Base-by-base conservation (phyloP, 441 rosid species). In the Breynia disticha region DNA sequence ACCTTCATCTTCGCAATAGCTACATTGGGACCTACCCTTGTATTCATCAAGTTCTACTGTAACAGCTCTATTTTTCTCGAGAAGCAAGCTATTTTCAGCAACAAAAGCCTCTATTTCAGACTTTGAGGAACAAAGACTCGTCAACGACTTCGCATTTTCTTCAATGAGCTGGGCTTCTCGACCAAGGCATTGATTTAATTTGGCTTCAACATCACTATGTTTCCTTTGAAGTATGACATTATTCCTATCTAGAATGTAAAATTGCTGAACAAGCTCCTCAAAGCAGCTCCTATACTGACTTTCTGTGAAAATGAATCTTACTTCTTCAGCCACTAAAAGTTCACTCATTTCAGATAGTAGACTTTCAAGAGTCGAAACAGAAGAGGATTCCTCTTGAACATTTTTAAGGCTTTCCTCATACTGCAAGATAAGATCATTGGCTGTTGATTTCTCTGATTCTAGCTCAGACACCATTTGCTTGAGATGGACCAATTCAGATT, bases 281-380 rank as follows among this genome's bases (percentile, higher is more conserved):
- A 76, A 65, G 62, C 68, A 69, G 46, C 67, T 61, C 66, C 77
- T 79, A 58, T 69, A 78, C 64, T 80, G 95, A 68, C 57, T 57
- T 69, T 75, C 77, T 54, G 74, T 67, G 71, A 80, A 78, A 70
- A 69, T 50, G 59, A 69, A 61, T 51, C 66, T 63, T 51, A 83
- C 63, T 71, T 89, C 89, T 22, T 81, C 69, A 66, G 82, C 85
- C 60, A 84, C 63, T 67, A 71, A 65, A 62, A 46, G 57, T 70
- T 76, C 84, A 35, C 74, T 67, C 79, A 86, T 66, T 64, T 84
- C 90, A 45, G 73, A 81, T 64, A 84, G 64, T 74, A 76, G 86
- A 65, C 61, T 67, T 72, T 94, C 83, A 63, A 85, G 78, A 68
- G 54, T 59, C 48, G 79, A 61, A 59, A 72, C 59, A 16, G 74